These are phyloP conservation scores for Penicillium crustosum DNA, from an alignment of 2,329 filamentous ascomycete species.

Conservation along the genomic window DNA sequence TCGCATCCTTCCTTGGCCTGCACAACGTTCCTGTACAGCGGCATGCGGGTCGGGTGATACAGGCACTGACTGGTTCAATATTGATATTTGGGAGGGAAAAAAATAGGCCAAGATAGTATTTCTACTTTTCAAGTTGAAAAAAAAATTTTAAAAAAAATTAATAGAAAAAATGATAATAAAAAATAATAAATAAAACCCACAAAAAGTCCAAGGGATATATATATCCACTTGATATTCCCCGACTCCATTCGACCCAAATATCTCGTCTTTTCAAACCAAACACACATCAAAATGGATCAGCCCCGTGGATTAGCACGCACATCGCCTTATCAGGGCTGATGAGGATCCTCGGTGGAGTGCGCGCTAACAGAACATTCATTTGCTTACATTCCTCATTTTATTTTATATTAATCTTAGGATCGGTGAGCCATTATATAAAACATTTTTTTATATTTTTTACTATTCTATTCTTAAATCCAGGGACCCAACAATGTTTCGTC, in stretches of 20 bases:
- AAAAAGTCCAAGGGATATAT: neutral
- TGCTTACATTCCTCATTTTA: neutral
- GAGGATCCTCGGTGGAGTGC: constrained; percentile 15
- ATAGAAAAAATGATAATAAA: neutral
- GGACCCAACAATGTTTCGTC: neutral
- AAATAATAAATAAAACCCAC: too few species aligned
- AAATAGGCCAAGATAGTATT: neutral
- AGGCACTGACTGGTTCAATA: constrained; percentile 1
- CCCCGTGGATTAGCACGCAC: constrained; percentile 6
- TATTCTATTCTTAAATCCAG: neutral
- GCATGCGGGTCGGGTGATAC: constrained; percentile 26
- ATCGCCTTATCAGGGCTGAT: constrained; percentile 11
- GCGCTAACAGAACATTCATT: neutral
- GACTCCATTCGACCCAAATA: constrained; percentile 10
- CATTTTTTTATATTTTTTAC: neutral
- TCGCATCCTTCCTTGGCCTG: constrained; percentile 16
- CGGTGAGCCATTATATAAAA: too few species aligned
- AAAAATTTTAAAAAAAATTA: too few species aligned
- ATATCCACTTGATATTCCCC: constrained; percentile 22
- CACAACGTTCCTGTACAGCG: constrained; percentile 19
- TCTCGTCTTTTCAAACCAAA: neutral
- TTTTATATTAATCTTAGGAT: too few species aligned
- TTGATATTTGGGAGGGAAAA: neutral
- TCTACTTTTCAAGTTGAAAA: neutral
- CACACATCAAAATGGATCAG: constrained; percentile 8